phyloP scores from a whole-genome alignment of 495 filamentous ascomycete species.

The Xylaria scruposa region DNA sequence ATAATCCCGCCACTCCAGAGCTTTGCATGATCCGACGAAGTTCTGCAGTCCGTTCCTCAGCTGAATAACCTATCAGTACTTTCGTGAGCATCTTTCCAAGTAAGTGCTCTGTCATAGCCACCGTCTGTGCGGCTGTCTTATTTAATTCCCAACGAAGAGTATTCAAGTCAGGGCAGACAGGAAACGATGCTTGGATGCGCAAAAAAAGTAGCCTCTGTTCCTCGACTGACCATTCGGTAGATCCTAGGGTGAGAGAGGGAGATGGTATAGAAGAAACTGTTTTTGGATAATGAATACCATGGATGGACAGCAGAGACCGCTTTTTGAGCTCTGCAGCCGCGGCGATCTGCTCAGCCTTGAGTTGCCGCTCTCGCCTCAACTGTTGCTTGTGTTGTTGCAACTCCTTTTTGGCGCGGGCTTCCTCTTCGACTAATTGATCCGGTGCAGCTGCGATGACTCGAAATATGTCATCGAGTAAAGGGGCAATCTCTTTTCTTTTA shows the following conservation, averaged over 20 bases:
- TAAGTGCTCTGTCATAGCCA: conserved; percentile 35
- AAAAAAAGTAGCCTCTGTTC: conserved; percentile 35
- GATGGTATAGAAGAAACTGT: conserved; percentile 14
- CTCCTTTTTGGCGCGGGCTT: conserved; percentile 25
- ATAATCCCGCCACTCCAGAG: conserved; percentile 11
- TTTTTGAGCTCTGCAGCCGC: conserved; percentile 29
- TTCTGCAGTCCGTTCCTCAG: conserved; percentile 30
- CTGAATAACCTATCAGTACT: conserved; percentile 28
- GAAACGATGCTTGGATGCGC: conserved; percentile 38
- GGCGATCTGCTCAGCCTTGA: conserved; percentile 17
- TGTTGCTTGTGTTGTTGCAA: conserved; percentile 23
- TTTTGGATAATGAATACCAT: conserved; percentile 16
- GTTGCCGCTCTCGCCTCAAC: conserved; percentile 22
- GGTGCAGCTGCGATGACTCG: conserved; percentile 18
- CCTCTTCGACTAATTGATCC: conserved; percentile 24
- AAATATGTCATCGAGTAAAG: conserved; percentile 23
- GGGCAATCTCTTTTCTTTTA: conserved; percentile 32
- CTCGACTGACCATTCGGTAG: conserved; percentile 32
- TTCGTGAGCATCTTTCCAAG: conserved; percentile 34
- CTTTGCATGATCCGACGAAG: conserved; percentile 33
- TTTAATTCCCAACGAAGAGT: conserved; percentile 32
- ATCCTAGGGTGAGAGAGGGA: conserved; percentile 2
- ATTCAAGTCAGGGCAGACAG: conserved; percentile 30
- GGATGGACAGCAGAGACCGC: conserved; percentile 33
- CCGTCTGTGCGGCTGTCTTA: conserved; percentile 34